Evolutionary conservation across 345 rosid species (phyloP).

Genomic region (Linum lewisii): DNA sequence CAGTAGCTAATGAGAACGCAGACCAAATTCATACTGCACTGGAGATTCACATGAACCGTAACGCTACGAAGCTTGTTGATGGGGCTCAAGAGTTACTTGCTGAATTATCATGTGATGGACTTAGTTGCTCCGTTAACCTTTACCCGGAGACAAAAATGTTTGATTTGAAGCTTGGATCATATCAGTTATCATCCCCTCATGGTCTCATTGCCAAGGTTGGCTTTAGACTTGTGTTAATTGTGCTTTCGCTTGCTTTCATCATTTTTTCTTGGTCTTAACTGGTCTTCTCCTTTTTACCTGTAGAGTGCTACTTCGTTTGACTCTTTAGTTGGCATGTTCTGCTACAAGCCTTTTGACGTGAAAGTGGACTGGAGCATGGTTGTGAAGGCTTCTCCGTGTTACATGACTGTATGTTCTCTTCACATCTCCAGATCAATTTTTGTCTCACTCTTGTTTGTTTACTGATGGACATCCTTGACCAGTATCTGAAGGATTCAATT

Average conservation of each 20-base stretch:
- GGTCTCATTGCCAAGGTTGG: slow-evolving; percentile 94
- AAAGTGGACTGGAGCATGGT: slow-evolving; percentile 96
- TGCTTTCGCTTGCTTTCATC: not conserved
- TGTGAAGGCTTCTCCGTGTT: slow-evolving; percentile 95
- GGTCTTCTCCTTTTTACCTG: slow-evolving; percentile 16
- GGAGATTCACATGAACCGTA: slow-evolving; percentile 87
- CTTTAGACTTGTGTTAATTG: not conserved
- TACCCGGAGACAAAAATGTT: slow-evolving; percentile 86
- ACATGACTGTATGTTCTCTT: slow-evolving; percentile 62
- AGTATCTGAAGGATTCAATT: slow-evolving; percentile 88
- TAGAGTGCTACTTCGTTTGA: slow-evolving; percentile 80
- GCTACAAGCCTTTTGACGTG: slow-evolving; percentile 89
- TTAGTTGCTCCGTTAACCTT: slow-evolving; percentile 69
- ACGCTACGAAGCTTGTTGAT: slow-evolving; percentile 84
- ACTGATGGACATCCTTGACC: slow-evolving; percentile 24
- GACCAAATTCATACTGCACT: slow-evolving; percentile 62
- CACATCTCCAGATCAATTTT: not conserved
- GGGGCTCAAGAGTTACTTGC: slow-evolving; percentile 59
- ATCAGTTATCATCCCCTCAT: slow-evolving; percentile 80
- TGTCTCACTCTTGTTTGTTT: slow-evolving; percentile 5
- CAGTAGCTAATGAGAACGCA: slow-evolving; percentile 37
- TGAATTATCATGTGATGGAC: slow-evolving; percentile 76
- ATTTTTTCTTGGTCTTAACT: slow-evolving; percentile 10
- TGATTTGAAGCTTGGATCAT: slow-evolving; percentile 74
- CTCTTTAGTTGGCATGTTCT: slow-evolving; percentile 72